These are phyloP conservation scores for Neovahlkampfia damariscottae DNA, from an alignment of 78 protist genomes.

Conservation along the genomic window DNA sequence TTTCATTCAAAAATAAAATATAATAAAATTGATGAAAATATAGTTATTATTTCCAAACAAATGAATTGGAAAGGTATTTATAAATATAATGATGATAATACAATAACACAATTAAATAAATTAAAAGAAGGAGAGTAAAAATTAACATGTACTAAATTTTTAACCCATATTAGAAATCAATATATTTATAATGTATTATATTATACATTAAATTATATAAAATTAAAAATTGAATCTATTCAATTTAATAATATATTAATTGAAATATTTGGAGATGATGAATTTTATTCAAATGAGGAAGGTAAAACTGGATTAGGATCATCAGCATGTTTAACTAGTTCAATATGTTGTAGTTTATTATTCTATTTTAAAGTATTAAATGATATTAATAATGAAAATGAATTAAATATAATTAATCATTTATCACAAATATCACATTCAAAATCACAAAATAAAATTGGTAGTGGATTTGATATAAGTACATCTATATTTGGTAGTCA, in stretches of 20 bases:
- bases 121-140: not conserved
- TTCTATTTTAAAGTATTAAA: not conserved
- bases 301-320: constrained; percentile 74
- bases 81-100: not conserved
- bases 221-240: not conserved
- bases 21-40: not conserved
- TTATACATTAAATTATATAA: not conserved
- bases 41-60: not conserved
- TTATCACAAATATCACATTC: constrained; percentile 67
- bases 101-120: not conserved
- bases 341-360: constrained; percentile 13
- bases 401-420: constrained; percentile 27
- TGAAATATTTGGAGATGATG: constrained; percentile 48
- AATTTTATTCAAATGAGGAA: constrained; percentile 62
- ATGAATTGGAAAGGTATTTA: too few species aligned
- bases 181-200: not conserved
- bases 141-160: not conserved
- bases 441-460: constrained; percentile 69
- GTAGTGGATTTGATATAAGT: constrained; percentile 72
- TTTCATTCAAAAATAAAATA: constrained; percentile 33
- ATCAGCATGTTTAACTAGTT: constrained; percentile 38
- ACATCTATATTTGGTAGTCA: constrained; percentile 60
- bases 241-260: constrained; percentile 3
- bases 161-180: constrained; percentile 10
- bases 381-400: not conserved